Percentiles rank a stretch among this genome's conserved stretches.
These are phyloP conservation scores for Blastobotrys malaysiensis DNA, from an alignment of 1,139 yeast genomes.

Conservation along the genomic window DNA sequence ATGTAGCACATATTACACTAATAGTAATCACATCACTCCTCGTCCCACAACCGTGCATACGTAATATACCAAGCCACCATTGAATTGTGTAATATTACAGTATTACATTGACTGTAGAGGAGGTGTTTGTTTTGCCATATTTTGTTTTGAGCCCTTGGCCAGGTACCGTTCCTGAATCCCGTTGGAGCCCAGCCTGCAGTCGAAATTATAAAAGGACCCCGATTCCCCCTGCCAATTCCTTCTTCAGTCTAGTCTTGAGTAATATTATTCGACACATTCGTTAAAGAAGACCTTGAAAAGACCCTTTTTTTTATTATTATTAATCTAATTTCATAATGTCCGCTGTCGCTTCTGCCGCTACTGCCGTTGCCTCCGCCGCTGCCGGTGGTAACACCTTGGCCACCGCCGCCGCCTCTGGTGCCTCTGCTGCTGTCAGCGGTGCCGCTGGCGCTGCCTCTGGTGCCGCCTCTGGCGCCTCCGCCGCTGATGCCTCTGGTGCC, in stretches of 20 bases:
- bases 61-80: neutral
- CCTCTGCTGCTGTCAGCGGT: conserved; percentile 11
- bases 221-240: neutral
- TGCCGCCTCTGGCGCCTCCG: conserved; percentile 6
- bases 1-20: neutral
- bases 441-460: conserved; percentile 12
- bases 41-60: neutral
- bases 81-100: neutral
- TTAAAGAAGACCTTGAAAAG: neutral
- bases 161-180: neutral
- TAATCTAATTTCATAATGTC: conserved; percentile 6
- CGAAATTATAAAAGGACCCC: neutral
- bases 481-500: conserved; percentile 9
- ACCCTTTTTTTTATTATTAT: neutral
- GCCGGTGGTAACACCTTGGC: conserved; percentile 11
- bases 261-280: neutral
- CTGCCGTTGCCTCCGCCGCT: conserved; percentile 9
- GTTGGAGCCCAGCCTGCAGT: too few relatives aligned
- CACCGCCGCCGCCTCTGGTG: conserved; percentile 10
- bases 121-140: neutral
- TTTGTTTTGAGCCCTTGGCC: neutral
- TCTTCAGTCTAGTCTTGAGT: conserved; percentile 1
- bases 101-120: neutral
- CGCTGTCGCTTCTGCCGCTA: conserved; percentile 12
- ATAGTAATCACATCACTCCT: neutral